Base-by-base conservation (phyloP, 345 rosid species). In the Euphorbia lathyris region DNA sequence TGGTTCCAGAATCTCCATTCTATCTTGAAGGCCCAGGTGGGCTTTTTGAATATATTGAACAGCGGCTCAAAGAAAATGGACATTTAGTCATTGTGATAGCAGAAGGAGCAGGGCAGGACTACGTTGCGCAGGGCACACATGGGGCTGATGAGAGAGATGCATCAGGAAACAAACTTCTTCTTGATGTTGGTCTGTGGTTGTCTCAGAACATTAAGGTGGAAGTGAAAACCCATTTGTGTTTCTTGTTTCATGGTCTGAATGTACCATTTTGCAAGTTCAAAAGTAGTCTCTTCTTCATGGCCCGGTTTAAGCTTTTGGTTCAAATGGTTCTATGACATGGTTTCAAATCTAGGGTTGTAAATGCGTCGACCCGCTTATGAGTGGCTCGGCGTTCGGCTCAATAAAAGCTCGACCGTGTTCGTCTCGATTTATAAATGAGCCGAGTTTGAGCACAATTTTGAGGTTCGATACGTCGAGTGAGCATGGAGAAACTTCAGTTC, bases 21-120 rank as follows among this genome's bases (percentile, higher is more conserved):
- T 89, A 81, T 70, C 86, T 91, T 76, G 98, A 93, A 86, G 98
- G 96, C 58, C 77, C 78, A 52, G 96, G 86, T 76, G 98, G 98
- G 59, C 96, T 91, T 66, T 89, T 84, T 81, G 93, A 94, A 74
- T 94, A 85, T 81, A 72, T 89, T 14, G 96, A 89, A 72, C 81
- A 79, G 65, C 83, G 87, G 72, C 86, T 94, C 17, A 89, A 87
- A 74, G 97, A 94, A 77, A 88, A 91, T 68, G 80, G 89, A 55
- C 98, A 94, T 76, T 53, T 89, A 77, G 89, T 94, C 70, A 84
- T 91, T 76, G 98, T 93, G 72, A 71, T 88, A 65, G 98, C 98
- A 7, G 98, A 93, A 88, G 97, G 98, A 70, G 96, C 98, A 22
- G 98, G 98, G 22, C 98, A 93, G 77, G 96, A 89, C 48, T 84